Evolutionary conservation across 805 yeast species (phyloP).

Genomic region (Starmerella stellata): DNA sequence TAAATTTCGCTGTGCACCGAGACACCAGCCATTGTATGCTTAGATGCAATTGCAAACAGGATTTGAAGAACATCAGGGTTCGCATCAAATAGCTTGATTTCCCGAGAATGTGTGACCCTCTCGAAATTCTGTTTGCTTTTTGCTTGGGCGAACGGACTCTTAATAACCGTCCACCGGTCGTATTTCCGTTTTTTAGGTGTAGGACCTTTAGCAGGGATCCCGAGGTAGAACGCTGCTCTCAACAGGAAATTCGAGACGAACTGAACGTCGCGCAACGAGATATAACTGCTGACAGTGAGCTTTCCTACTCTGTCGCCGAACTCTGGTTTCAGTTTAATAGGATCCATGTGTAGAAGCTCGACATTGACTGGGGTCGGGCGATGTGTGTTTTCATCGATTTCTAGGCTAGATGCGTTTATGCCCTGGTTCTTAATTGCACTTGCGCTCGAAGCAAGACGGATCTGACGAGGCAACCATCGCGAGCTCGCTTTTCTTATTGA

Average conservation of each 20-base stretch:
- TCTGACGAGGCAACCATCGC: no score
- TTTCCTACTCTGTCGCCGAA: constrained; percentile 69
- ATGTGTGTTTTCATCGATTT: no score
- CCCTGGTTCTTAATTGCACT: no score
- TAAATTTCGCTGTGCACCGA: constrained; percentile 60
- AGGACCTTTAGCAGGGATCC: constrained; percentile 69
- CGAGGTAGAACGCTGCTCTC: constrained; percentile 77
- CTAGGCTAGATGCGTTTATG: no score
- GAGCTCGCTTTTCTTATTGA: no score
- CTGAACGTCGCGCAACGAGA: constrained; percentile 49
- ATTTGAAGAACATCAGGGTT: constrained; percentile 69
- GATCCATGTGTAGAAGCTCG: constrained; percentile 63
- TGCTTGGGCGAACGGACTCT: constrained; percentile 86
- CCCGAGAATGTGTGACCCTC: constrained; percentile 64
- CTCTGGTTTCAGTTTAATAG: constrained; percentile 46
- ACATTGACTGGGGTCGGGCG: constrained; percentile 48
- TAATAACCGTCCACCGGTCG: constrained; percentile 83
- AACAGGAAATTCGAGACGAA: constrained; percentile 70
- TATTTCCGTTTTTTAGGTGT: constrained; percentile 48
- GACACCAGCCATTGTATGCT: constrained; percentile 64
- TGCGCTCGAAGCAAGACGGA: no score
- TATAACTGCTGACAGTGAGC: constrained; percentile 46
- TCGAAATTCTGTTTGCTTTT: constrained; percentile 87
- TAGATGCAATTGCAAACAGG: constrained; percentile 58
- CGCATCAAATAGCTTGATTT: constrained; percentile 64